Percentiles rank a stretch among this genome's conserved stretches.
These are phyloP conservation scores for Cupressus sempervirens DNA, from an alignment of 75 land plant genomes.

Conservation along the genomic window DNA sequence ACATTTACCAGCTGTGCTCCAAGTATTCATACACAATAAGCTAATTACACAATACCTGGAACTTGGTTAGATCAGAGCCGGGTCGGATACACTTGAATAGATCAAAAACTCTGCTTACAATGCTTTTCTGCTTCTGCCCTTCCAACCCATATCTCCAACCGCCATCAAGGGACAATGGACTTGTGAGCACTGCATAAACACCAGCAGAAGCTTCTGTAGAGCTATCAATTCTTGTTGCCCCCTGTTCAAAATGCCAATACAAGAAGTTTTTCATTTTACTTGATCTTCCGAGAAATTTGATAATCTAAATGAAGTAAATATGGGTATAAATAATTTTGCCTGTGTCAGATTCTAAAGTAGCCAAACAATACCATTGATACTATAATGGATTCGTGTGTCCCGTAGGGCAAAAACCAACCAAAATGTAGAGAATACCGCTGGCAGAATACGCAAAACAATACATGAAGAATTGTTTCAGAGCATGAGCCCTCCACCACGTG, in stretches of 20 bases:
- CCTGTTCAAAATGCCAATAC: not conserved
- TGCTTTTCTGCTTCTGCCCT: not conserved
- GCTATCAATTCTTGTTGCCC: not conserved
- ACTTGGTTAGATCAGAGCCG: conserved; percentile 71
- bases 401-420: not conserved
- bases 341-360: not conserved
- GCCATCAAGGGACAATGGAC: conserved; percentile 2
- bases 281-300: not conserved
- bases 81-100: conserved; percentile 57
- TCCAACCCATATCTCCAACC: not conserved
- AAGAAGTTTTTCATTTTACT: not conserved
- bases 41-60: conserved; percentile 36
- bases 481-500: not conserved
- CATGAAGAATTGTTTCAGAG: not conserved
- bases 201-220: not conserved
- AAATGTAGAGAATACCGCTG: not conserved
- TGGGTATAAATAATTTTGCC: not conserved
- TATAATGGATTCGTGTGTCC: not conserved
- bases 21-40: not conserved
- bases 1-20: not conserved
- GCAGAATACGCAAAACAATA: not conserved
- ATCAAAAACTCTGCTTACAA: conserved; percentile 3
- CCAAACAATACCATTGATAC: not conserved
- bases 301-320: not conserved
- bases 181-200: not conserved